Conservation (phyloP, 1,139 yeast genomes). For the Yamadazyma jaroonii region DNA sequence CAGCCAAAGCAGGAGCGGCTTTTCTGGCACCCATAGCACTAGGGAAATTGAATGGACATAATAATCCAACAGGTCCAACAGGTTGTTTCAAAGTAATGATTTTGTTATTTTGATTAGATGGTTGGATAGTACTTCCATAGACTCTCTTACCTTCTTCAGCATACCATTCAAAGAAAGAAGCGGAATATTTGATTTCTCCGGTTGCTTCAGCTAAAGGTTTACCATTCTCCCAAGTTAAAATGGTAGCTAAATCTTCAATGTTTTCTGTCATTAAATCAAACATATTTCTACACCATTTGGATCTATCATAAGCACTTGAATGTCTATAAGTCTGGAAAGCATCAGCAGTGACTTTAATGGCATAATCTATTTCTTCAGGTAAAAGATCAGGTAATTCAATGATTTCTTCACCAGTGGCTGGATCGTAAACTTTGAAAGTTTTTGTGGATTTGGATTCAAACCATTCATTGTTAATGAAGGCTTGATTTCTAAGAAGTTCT, state of each 20-base stretch:
- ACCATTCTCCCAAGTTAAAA: constrained; percentile 45
- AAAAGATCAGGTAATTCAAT: constrained; percentile 58
- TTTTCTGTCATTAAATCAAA: constrained; percentile 39
- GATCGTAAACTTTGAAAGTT: constrained; percentile 68
- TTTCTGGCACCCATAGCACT: constrained; percentile 49
- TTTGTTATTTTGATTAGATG: constrained; percentile 36
- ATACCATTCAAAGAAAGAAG: constrained; percentile 46
- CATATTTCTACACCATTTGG: constrained; percentile 62
- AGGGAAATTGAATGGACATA: constrained; percentile 50
- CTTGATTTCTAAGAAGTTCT: constrained; percentile 53
- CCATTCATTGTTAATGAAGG: constrained; percentile 76
- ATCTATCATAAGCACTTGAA: constrained; percentile 63
- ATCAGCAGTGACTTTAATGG: constrained; percentile 59
- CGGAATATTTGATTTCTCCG: constrained; percentile 44
- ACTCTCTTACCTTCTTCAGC: constrained; percentile 42
- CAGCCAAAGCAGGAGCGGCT: constrained; percentile 49
- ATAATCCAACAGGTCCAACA: constrained; percentile 47
- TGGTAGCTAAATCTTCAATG: constrained; percentile 39
- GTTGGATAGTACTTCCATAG: constrained; percentile 43
- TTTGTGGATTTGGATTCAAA: constrained; percentile 45
- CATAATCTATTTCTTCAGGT: constrained; percentile 51
- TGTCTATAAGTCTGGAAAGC: constrained; percentile 60
- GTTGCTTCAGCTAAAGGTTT: constrained; percentile 39
- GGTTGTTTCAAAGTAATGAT: constrained; percentile 44
- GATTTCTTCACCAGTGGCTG: constrained; percentile 64